Percentiles rank a stretch among this genome's conserved stretches.
These are phyloP conservation scores for Blastomyces percursus DNA, from an alignment of 2,329 filamentous ascomycete genomes.

Conservation along the genomic window DNA sequence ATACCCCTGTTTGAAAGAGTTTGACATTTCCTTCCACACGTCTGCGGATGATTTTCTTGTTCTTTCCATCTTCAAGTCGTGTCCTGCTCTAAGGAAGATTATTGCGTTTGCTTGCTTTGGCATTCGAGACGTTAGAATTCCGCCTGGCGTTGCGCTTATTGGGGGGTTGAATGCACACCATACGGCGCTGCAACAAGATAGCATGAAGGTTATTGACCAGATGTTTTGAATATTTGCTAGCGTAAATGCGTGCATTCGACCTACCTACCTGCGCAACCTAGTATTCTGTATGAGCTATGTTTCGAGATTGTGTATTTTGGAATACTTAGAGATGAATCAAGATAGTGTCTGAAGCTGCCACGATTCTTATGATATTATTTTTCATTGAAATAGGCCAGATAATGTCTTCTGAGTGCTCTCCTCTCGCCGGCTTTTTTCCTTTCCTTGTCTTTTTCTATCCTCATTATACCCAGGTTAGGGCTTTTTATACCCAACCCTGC, in stretches of 20 bases:
- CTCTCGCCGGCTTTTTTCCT: background rate
- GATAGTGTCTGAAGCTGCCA: background rate
- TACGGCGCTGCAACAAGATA: background rate
- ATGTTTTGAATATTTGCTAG: background rate
- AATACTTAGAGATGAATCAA: background rate
- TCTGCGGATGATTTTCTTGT: conserved; percentile 37
- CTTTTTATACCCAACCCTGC: background rate
- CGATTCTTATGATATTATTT: background rate
- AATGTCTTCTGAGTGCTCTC: background rate
- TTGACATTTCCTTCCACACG: conserved; percentile 63
- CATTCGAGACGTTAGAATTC: conserved; percentile 46
- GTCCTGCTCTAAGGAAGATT: conserved; percentile 42
- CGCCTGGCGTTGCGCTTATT: conserved; percentile 48
- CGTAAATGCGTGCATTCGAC: background rate
- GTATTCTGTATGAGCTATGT: background rate
- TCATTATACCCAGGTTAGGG: background rate
- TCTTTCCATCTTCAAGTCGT: conserved; percentile 35
- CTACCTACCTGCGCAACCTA: background rate
- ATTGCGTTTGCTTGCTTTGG: conserved; percentile 55
- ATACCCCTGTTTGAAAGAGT: conserved; percentile 49
- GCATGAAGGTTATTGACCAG: conserved; percentile 1
- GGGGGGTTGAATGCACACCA: conserved; percentile 46
- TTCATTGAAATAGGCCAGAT: background rate
- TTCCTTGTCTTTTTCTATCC: background rate
- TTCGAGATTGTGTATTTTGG: background rate